phyloP scores from a whole-genome alignment of 352 stramenopile genomes.

The Thalassiosira hispida region DNA sequence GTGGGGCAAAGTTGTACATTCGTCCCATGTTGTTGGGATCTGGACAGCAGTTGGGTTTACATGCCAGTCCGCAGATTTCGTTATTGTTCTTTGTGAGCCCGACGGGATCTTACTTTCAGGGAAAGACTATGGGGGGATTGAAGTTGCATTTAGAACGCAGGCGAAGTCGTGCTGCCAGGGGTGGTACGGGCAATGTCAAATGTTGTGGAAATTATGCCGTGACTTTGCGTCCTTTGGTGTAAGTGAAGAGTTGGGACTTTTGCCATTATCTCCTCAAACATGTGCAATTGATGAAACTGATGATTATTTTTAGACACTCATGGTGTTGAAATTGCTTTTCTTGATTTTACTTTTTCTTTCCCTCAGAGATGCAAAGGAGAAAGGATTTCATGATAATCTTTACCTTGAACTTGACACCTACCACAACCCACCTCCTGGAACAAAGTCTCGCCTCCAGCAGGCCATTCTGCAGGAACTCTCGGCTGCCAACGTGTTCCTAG shows the following conservation, averaged over 20 bases:
- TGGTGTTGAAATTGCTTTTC: too few species aligned
- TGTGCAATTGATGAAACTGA: too few species aligned
- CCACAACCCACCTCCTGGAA: constrained; percentile 24
- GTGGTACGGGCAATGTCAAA: constrained; percentile 75
- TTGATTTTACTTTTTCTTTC: too few species aligned
- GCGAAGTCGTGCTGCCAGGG: constrained; percentile 60
- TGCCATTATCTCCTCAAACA: too few species aligned
- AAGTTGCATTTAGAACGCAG: constrained; percentile 79
- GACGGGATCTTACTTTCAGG: constrained; percentile 81
- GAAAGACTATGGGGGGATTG: constrained; percentile 61
- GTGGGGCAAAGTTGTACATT: constrained; percentile 78
- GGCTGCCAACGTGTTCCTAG: constrained; percentile 81
- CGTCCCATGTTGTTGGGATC: constrained; percentile 77
- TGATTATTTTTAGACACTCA: too few species aligned
- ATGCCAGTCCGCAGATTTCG: constrained; percentile 67
- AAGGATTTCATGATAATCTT: constrained; percentile 83
- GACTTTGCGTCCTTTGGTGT: constrained; percentile 73
- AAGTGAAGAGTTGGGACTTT: constrained; percentile 12
- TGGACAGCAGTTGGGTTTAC: constrained; percentile 76
- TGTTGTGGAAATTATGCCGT: constrained; percentile 81
- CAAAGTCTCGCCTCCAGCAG: constrained; percentile 38
- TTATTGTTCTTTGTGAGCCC: constrained; percentile 78
- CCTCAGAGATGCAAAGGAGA: constrained; percentile 77
- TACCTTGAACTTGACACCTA: constrained; percentile 83
- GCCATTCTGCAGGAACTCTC: constrained; percentile 80